phyloP scores from a whole-genome alignment of 306 rosid genomes.

The Lotus japonicus region DNA sequence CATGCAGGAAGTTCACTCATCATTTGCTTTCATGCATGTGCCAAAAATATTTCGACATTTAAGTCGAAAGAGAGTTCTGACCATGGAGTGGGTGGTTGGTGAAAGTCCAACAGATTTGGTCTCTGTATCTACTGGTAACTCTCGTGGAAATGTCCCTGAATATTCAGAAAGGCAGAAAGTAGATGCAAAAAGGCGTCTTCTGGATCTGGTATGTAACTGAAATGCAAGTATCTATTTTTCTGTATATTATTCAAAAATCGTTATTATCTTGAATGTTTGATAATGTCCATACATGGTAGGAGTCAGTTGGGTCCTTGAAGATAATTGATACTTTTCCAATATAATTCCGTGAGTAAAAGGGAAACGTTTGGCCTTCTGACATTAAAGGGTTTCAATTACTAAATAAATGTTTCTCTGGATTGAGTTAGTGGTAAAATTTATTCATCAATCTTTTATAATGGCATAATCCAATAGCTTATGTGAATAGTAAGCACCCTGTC shows the following conservation, averaged over 20 bases:
- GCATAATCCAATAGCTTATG: too few species aligned
- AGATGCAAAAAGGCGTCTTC: conserved; percentile 82
- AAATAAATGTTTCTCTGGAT: too few species aligned
- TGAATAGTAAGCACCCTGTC: too few species aligned
- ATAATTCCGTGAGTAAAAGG: not conserved
- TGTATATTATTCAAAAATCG: not conserved
- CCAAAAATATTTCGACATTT: conserved; percentile 65
- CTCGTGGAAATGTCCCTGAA: conserved; percentile 34
- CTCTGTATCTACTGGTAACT: conserved; percentile 50
- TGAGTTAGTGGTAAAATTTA: too few species aligned
- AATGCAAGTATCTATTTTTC: conserved; percentile 8
- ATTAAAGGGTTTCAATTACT: too few species aligned
- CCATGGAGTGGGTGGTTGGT: conserved; percentile 97
- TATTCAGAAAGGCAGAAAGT: conserved; percentile 55
- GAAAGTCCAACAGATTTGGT: conserved; percentile 82
- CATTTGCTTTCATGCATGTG: conserved; percentile 56
- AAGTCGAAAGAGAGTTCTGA: conserved; percentile 78
- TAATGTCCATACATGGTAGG: not conserved
- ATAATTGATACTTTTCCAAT: too few species aligned
- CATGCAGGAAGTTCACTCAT: conserved; percentile 82
- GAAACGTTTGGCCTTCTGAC: too few species aligned
- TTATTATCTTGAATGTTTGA: conserved; percentile 5
- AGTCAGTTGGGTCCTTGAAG: not conserved
- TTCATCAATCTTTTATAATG: too few species aligned
- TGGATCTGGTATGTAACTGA: conserved; percentile 65